Evolutionary conservation across 768 basidiomycete genomes (phyloP).

Genomic region (Nidularia pulvinata): DNA sequence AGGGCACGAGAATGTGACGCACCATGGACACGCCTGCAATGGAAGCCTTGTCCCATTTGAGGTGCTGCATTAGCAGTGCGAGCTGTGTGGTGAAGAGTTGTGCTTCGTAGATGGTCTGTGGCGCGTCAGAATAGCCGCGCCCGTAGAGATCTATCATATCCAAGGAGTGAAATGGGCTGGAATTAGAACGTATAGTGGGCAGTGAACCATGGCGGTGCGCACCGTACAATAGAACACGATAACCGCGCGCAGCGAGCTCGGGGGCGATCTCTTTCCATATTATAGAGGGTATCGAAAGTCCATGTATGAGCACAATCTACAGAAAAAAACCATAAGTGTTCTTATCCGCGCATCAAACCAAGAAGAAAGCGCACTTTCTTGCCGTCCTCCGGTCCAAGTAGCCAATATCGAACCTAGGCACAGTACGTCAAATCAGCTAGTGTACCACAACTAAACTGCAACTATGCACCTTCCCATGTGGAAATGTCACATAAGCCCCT

Average conservation of each 20-base stretch:
- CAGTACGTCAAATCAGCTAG: not conserved
- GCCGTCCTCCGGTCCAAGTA: constrained; percentile 72
- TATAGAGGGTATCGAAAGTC: constrained; percentile 74
- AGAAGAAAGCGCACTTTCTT: constrained; percentile 44
- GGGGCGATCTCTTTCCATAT: constrained; percentile 80
- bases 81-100: constrained; percentile 73
- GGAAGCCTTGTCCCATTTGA: constrained; percentile 67
- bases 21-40: constrained; percentile 82
- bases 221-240: constrained; percentile 81
- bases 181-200: too few species aligned
- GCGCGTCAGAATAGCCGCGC: constrained; percentile 82
- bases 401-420: constrained; percentile 71
- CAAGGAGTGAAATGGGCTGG: too few species aligned
- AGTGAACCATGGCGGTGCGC: constrained; percentile 8
- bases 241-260: constrained; percentile 57
- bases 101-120: constrained; percentile 64
- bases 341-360: not conserved
- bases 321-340: not conserved
- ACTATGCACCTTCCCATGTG: constrained; percentile 58
- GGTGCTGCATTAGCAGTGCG: constrained; percentile 77
- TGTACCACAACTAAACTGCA: not conserved
- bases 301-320: constrained; percentile 78
- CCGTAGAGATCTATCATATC: constrained; percentile 67
- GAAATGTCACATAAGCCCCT: constrained; percentile 64
- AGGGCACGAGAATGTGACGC: not conserved